Evolutionary conservation across 495 filamentous ascomycete genomes (phyloP), one percentile per base, ranked within the genome.

Genomic region (Aspergillus saccharolyticus): DNA sequence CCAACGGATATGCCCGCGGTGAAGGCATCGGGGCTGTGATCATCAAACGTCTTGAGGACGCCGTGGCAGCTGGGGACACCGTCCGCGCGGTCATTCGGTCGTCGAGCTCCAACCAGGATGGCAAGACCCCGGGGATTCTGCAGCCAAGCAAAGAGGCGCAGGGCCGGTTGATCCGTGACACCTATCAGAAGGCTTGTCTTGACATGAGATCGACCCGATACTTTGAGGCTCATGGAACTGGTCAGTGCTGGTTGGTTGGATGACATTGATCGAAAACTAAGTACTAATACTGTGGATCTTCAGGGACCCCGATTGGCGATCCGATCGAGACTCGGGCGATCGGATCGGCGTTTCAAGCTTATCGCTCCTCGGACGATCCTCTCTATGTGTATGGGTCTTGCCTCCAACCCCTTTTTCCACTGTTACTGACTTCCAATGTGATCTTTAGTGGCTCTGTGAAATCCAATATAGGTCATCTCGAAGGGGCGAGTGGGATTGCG

Each of bases 251-350:
- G 9, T 28, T 3, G 9, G 9, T 28, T 28, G 25, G 25, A 19
- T 50, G 15, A 25, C n/a, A 17, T 20, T 8, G 2, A 49, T 12
- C 16, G 46, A 16, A 14, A 22, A 10, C n/a, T 4, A 2, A 5
- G 8, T 4, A 7, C 22, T 50, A 24, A 50, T 28, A 15, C 1
- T 16, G 28, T n/a, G n/a, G n/a, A n/a, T n/a, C n/a, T 5, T 9
- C 9, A 42, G 80, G 79, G 19, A 84, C 81, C 0, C 21, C 63
- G 0, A 66, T 74, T 0, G 81, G 81, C 0, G 81, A 84, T 39
- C 73, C 76, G 0, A 69, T 80, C 1, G 81, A 84, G 55, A 59
- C 68, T 0, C 53, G 56, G 0, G 74, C 67, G 0, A 59, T 80
- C 5, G 63, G 51, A 56, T 73, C 39, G 1, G 47, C 46, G 1